Conservation (phyloP, 1,139 yeast species). For the Sugiyamaella paludigena region DNA sequence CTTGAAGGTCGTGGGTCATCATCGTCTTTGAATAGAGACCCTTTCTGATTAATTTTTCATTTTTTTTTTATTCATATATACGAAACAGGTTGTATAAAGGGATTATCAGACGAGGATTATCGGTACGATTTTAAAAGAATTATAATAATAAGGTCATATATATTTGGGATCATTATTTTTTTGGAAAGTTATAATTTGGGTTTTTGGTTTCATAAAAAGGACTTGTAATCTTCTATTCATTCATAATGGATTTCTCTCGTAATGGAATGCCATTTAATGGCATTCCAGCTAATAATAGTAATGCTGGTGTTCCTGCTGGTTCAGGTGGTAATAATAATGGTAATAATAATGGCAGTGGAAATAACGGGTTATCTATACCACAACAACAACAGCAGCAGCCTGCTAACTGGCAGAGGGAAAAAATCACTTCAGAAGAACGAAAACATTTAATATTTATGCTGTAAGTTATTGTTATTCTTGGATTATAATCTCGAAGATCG, state of each 20-base stretch:
- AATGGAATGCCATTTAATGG: slow-evolving; percentile 7
- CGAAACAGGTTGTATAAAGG: too few relatives aligned
- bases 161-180: background rate
- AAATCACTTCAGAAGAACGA: slow-evolving; percentile 30
- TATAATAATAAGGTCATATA: too few relatives aligned
- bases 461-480: slow-evolving; percentile 20
- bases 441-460: slow-evolving; percentile 27
- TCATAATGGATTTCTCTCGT: slow-evolving; percentile 9
- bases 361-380: slow-evolving; percentile 10
- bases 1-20: background rate
- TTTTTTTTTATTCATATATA: background rate
- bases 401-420: slow-evolving; percentile 2
- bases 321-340: background rate
- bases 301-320: too few relatives aligned
- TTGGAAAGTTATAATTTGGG: background rate
- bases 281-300: background rate
- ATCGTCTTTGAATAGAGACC: background rate
- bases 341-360: background rate
- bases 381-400: slow-evolving; percentile 5
- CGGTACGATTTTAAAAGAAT: too few relatives aligned
- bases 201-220: too few relatives aligned
- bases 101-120: too few relatives aligned
- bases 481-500: slow-evolving; percentile 1
- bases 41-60: slow-evolving; percentile 4
- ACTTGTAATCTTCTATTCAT: background rate